Evolutionary conservation across 2,329 filamentous ascomycete genomes (phyloP).

Genomic region (Endocalyx cinctus): DNA sequence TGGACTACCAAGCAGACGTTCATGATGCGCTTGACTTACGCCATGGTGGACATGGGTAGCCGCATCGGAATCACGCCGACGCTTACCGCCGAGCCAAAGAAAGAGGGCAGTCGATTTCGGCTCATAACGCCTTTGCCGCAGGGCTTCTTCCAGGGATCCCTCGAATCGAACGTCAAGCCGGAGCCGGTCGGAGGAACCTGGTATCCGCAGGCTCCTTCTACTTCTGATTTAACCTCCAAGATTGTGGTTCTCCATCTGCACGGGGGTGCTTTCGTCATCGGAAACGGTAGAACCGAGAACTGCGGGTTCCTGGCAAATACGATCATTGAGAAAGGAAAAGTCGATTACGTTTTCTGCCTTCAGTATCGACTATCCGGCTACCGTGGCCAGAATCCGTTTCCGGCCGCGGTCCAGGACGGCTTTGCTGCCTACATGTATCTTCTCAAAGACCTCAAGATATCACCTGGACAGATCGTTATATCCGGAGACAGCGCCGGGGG

Average conservation of each 20-base stretch:
- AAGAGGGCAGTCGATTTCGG: slow-evolving; percentile 16
- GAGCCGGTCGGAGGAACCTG: slow-evolving; percentile 25
- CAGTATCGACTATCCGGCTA: slow-evolving; percentile 45
- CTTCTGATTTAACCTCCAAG: neutral
- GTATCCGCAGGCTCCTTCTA: slow-evolving; percentile 17
- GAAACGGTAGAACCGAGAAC: slow-evolving; percentile 13
- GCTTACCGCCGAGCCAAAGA: slow-evolving; percentile 13
- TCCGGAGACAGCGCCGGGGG: slow-evolving; percentile 47
- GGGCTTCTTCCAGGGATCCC: slow-evolving; percentile 17
- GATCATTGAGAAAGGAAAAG: slow-evolving; percentile 30
- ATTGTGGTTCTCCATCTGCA: slow-evolving; percentile 21
- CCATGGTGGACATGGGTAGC: slow-evolving; percentile 1
- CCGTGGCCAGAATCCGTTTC: slow-evolving; percentile 36
- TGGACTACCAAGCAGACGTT: slow-evolving; percentile 8
- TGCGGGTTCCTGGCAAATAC: slow-evolving; percentile 13
- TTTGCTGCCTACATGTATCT: slow-evolving; percentile 43
- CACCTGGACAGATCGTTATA: slow-evolving; percentile 35
- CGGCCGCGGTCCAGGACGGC: slow-evolving; percentile 45
- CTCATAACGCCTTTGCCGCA: slow-evolving; percentile 11
- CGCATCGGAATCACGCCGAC: slow-evolving; percentile 6
- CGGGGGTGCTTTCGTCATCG: slow-evolving; percentile 21
- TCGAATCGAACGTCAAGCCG: slow-evolving; percentile 15
- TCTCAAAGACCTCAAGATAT: slow-evolving; percentile 33
- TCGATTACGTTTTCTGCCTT: slow-evolving; percentile 35
- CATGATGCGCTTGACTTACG: slow-evolving; percentile 2